Evolutionary conservation across 192 early-diverging fungal species (phyloP), one percentile per base, ranked within the genome.

Genomic region (Backusella parvicylindrica): DNA sequence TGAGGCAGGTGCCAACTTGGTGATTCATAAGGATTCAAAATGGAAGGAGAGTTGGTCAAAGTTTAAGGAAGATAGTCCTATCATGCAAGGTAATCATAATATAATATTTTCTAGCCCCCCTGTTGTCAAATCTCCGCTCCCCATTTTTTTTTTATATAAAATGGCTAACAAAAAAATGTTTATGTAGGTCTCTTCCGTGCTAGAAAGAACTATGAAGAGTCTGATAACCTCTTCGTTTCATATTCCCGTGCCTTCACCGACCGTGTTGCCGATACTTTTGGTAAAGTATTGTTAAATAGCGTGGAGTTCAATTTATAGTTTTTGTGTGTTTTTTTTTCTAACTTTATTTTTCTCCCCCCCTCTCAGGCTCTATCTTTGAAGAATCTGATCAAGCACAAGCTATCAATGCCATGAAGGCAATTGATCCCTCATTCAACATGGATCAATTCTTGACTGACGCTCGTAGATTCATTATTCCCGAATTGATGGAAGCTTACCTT

Each of bases 401-500:
- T n/a, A 89, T 99, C 73, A 84, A 88, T 18, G 92, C 91, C 40
- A 89, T 99, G 56, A 89, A 93, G 68, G 82, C 85, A 41, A 92
- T 97, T 26, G 95, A 99, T 68, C 97, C 95, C 7, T 75, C 78
- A 13, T 99, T 99, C 80, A 88, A 86, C 75, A 86, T 93, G 68
- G 94, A 98, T 41, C 84, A 80, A 33, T 99, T 98, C 80, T 84
- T 98, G 86, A 92, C 90, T 81, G 97, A 99, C 75, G 92, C 91
- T 35, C 92, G 95, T 73, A 90, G 92, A 78, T 98, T 91, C 71
- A 95, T 96, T 69, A 86, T 99, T 78, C 97, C 98, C 9, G 98
- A 99, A 77, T 84, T 99, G 67, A 89, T 99, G 79, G 98, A 99
- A 72, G 97, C 96, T 0, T 96, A 97, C 56, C 80, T 99, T 68